phyloP scores from a whole-genome alignment of 257 asterid genomes.

The Lithospermum erythrorhizon region DNA sequence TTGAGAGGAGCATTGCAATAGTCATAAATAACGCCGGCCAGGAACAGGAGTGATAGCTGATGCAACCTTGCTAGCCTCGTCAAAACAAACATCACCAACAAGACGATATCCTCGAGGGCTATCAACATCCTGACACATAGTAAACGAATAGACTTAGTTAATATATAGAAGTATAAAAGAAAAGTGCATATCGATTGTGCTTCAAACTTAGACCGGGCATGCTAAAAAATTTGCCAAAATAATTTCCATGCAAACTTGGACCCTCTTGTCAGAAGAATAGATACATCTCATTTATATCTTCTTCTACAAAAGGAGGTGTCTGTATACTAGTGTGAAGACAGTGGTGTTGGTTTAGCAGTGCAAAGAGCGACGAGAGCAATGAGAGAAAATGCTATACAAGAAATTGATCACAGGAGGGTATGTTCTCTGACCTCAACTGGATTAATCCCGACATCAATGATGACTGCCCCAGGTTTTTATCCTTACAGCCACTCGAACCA shows the following conservation, averaged over 20 bases:
- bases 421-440: constrained; percentile 51
- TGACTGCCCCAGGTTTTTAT: constrained; percentile 80
- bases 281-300: not conserved
- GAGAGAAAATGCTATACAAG: not conserved
- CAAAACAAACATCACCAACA: constrained; percentile 89
- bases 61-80: constrained; percentile 83
- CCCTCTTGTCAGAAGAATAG: not conserved
- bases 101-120: constrained; percentile 65
- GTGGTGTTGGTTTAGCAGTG: not conserved
- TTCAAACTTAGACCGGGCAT: not conserved
- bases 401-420: not conserved
- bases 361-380: not conserved
- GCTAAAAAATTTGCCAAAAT: not conserved
- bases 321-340: not conserved
- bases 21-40: constrained; percentile 99
- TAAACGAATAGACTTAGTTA: constrained; percentile 1
- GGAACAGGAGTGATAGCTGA: constrained; percentile 98
- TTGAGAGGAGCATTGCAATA: constrained; percentile 90
- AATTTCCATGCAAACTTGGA: not conserved
- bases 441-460: constrained; percentile 85
- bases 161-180: not conserved
- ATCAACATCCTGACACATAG: constrained; percentile 38
- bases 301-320: not conserved
- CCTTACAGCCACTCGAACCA: constrained; percentile 95
- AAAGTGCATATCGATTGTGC: not conserved